These are phyloP conservation scores for Cystobasidium pallidum DNA, from an alignment of 1,284 basidiomycete genomes.

Conservation along the genomic window DNA sequence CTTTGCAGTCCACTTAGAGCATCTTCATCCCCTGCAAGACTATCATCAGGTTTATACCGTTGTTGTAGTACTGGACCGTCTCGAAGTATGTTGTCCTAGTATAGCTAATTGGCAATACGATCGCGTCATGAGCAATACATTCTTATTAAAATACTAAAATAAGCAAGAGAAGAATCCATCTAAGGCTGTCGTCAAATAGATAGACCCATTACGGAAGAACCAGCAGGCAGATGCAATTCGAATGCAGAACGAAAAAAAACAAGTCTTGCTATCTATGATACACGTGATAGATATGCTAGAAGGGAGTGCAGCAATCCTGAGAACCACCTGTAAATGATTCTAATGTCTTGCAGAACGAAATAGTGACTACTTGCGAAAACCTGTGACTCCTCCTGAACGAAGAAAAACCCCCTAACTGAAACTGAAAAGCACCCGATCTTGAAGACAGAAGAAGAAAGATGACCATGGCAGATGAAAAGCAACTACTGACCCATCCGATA, in stretches of 20 bases:
- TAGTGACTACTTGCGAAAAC: too few species aligned
- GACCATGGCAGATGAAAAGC: too few species aligned
- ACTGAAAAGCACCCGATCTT: too few species aligned
- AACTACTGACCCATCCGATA: too few species aligned
- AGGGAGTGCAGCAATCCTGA: not conserved
- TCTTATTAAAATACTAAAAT: too few species aligned
- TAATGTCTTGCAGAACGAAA: slow-evolving; percentile 1
- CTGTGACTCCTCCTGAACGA: too few species aligned
- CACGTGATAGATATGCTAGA: not conserved
- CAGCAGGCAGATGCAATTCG: slow-evolving; percentile 21
- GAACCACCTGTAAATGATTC: slow-evolving; percentile 1
- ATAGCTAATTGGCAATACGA: too few species aligned
- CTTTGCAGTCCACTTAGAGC: slow-evolving; percentile 9
- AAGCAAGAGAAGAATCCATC: too few species aligned
- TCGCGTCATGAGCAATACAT: too few species aligned
- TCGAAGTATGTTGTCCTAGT: not conserved
- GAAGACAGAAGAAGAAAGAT: too few species aligned
- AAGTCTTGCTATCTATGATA: slow-evolving; percentile 17
- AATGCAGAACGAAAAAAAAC: not conserved
- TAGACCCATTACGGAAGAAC: not conserved
- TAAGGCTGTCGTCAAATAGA: not conserved
- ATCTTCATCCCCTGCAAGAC: not conserved
- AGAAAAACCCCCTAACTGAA: too few species aligned
- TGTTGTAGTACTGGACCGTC: not conserved
- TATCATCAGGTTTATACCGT: not conserved